These are phyloP conservation scores for Dendrobium nobile DNA, from an alignment of 106 monocot genomes.

Conservation along the genomic window DNA sequence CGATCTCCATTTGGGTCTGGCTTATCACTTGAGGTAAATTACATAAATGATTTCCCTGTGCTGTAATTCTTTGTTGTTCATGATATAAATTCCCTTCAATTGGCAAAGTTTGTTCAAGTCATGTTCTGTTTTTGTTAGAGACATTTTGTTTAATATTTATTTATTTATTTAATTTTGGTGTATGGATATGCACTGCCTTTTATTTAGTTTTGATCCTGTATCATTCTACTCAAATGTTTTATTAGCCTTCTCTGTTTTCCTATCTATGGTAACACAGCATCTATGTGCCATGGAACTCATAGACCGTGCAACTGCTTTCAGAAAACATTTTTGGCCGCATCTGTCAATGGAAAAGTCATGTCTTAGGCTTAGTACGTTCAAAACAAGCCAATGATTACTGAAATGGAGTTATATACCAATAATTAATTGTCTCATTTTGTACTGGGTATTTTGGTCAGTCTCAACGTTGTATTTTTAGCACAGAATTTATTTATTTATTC, in stretches of 20 bases:
- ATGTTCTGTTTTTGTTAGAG: not conserved
- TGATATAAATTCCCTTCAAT: not conserved
- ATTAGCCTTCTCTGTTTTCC: not conserved
- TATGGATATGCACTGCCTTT: not conserved
- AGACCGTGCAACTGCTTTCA: not conserved
- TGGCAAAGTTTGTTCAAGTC: not conserved
- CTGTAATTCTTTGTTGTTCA: not conserved
- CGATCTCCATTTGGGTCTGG: conserved; percentile 82
- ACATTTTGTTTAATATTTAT: not conserved
- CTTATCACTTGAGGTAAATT: conserved; percentile 47
- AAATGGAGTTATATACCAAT: not conserved
- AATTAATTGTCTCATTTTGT: no score
- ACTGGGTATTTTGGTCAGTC: no score
- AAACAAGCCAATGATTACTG: not conserved
- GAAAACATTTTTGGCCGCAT: not conserved
- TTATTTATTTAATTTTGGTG: not conserved
- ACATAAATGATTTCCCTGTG: not conserved
- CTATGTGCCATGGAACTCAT: not conserved
- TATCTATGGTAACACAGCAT: not conserved
- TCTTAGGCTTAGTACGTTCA: not conserved
- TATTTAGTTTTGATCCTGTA: not conserved
- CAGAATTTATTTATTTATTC: no score
- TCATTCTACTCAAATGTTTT: not conserved
- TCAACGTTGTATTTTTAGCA: no score
- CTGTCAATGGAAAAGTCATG: not conserved